Conservation (phyloP, 192 early-diverging fungal species). For the Entomortierella beljakovae region DNA sequence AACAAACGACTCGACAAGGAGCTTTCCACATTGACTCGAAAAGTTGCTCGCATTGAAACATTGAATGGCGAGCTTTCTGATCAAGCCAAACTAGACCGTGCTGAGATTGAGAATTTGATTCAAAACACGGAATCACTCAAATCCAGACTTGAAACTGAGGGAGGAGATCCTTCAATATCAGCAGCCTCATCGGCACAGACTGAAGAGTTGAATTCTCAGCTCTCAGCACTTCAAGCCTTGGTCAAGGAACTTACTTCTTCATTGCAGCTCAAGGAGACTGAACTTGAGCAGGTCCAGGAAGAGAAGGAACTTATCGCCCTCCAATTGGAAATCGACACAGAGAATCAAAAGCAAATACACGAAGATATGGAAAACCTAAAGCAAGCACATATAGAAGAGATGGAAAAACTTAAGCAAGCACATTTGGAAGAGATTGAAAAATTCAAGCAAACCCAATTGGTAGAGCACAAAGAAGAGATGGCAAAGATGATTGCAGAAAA, state of each 20-base stretch:
- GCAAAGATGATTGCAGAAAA: conserved; percentile 21
- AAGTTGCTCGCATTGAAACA: conserved; percentile 8
- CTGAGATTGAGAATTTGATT: not conserved
- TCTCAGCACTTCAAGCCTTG: conserved; percentile 23
- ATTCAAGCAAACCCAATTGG: too few species aligned
- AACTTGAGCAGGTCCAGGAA: conserved; percentile 17
- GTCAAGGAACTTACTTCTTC: conserved; percentile 13
- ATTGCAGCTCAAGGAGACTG: conserved; percentile 26
- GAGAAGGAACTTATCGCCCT: conserved; percentile 9
- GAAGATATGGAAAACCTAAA: too few species aligned
- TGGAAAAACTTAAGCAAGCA: conserved; percentile 7
- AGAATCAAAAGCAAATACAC: not conserved
- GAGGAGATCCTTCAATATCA: not conserved
- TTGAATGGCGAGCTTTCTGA: conserved; percentile 20
- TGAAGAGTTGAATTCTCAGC: not conserved
- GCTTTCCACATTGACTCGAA: conserved; percentile 1
- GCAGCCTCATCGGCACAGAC: not conserved
- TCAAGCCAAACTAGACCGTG: not conserved
- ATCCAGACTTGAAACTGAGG: not conserved
- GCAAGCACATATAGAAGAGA: not conserved
- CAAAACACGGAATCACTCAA: not conserved
- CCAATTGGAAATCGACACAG: conserved; percentile 14
- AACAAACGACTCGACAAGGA: conserved; percentile 19
- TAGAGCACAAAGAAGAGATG: conserved; percentile 11
- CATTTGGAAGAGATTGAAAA: too few species aligned